Percentiles rank a stretch among this genome's conserved stretches.
Evolutionary conservation across 192 early-diverging fungal species (phyloP).

Genomic region (Coemansia sp.): DNA sequence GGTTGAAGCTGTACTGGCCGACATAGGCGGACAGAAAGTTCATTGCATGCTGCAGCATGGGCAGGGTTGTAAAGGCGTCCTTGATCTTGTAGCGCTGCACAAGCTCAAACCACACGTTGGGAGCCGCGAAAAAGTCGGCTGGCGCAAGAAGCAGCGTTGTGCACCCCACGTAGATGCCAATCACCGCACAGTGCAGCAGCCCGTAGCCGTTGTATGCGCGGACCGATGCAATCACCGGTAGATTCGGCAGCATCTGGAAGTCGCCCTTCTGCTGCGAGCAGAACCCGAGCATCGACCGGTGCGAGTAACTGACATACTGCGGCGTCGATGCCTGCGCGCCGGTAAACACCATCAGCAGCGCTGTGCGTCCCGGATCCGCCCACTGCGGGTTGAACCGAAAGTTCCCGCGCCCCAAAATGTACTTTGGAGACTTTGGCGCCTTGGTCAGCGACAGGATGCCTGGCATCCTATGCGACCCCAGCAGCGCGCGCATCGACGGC

Average conservation of each 20-base stretch:
- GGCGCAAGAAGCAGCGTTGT: constrained; percentile 64
- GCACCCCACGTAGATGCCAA: constrained; percentile 60
- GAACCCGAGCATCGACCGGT: constrained; percentile 38
- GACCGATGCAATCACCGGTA: constrained; percentile 51
- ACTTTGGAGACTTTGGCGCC: constrained; percentile 63
- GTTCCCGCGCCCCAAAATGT: constrained; percentile 61
- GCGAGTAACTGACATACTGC: constrained; percentile 50
- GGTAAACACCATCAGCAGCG: constrained; percentile 58
- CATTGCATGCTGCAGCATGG: constrained; percentile 71
- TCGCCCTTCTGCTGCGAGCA: constrained; percentile 53
- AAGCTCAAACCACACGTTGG: constrained; percentile 72
- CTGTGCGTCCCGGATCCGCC: constrained; percentile 51
- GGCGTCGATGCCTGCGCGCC: constrained; percentile 49
- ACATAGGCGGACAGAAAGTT: constrained; percentile 49
- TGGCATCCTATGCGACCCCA: constrained; percentile 56
- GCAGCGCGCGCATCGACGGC: constrained; percentile 35
- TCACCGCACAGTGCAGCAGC: constrained; percentile 52
- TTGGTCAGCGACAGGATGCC: constrained; percentile 62
- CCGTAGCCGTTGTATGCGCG: constrained; percentile 56
- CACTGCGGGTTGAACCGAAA: constrained; percentile 59
- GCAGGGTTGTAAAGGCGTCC: constrained; percentile 63
- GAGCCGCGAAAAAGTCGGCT: constrained; percentile 60
- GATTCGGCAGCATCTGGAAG: constrained; percentile 50
- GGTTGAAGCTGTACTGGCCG: constrained; percentile 53
- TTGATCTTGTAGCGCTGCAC: constrained; percentile 71